Evolutionary conservation across 192 early-diverging fungal genomes (phyloP).

Genomic region (Allomyces macrogynus): DNA sequence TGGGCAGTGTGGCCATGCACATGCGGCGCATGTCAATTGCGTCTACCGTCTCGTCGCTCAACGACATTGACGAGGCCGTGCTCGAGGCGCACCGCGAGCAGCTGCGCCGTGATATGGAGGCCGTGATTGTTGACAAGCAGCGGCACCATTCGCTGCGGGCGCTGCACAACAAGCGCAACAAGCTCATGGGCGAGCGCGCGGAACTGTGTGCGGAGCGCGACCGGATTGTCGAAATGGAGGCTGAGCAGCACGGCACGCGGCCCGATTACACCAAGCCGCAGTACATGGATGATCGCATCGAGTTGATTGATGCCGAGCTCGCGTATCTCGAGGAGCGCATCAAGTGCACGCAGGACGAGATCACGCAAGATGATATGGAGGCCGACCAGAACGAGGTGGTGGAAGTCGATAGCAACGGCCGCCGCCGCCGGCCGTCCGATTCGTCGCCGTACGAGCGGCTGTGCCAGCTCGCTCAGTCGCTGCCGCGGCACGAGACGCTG

Average conservation of each 20-base stretch:
- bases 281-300: conserved; percentile 32
- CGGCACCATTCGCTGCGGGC: conserved; percentile 4
- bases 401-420: conserved; percentile 2
- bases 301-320: conserved; percentile 33
- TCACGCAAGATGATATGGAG: conserved; percentile 17
- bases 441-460: conserved; percentile 17
- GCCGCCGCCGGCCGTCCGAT: too few species aligned
- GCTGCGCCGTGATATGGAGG: too few species aligned
- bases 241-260: conserved; percentile 7
- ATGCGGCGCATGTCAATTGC: too few species aligned
- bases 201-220: conserved; percentile 27
- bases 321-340: conserved; percentile 29
- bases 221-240: conserved; percentile 16
- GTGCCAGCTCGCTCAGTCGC: conserved; percentile 19
- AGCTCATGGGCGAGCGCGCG: conserved; percentile 20
- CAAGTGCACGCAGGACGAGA: conserved; percentile 23
- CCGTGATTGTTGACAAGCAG: too few species aligned
- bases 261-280: conserved; percentile 12
- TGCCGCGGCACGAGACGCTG: conserved; percentile 24
- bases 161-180: conserved; percentile 23
- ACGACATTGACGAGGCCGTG: conserved; percentile 1
- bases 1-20: too few species aligned
- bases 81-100: too few species aligned
- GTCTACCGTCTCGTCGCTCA: too few species aligned
- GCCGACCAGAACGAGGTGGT: conserved; percentile 4